Evolutionary conservation across 2,329 filamentous ascomycete genomes (phyloP), one percentile per base, ranked within the genome.

Genomic region (Pestalotiopsis sp.): DNA sequence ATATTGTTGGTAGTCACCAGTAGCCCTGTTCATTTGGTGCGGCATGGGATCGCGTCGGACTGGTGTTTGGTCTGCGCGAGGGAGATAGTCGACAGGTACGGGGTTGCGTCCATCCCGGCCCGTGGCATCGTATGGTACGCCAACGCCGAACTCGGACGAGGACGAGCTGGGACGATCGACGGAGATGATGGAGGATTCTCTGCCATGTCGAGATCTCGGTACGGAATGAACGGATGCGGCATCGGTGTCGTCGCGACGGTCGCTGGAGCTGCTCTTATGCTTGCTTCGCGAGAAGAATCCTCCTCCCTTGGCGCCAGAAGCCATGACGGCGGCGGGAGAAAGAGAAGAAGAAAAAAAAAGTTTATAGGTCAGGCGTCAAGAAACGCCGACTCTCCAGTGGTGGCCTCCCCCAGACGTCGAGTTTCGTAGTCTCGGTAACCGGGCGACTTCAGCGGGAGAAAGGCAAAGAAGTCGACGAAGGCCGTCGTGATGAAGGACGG

Each of bases 211-310:
- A 72, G 88, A 86, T 74, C 65, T 58, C 13, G 66, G 60, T 17
- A 64, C n/a, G 24, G 66, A 64, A 38, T 64, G 20, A 22, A 86
- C 80, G 70, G 86, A 84, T 79, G 84, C 82, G 65, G 88, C 85
- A 73, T 91, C 89, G 75, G 87, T 85, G 73, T 91, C 86, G 72
- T 85, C 84, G 78, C 90, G 88, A 78, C 90, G 89, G 75, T 88
- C 87, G 74, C 86, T 85, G 80, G 60, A 35, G 60, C 90, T 93
- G 74, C 87, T 85, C 80, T 90, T 93, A 81, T 97, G 92, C 83
- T 94, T 96, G 82, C 91, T 92, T 77, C 94, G 89, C 75, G 93
- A 94, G 83, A 98, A 98, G 84, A 98, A 94, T 70, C 91, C 91
- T 70, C 91, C 91, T 78, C 89, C 87, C 77, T 90, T 91, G 76